Conservation (phyloP, 345 rosid species). For the Gossypium sturtianum region DNA sequence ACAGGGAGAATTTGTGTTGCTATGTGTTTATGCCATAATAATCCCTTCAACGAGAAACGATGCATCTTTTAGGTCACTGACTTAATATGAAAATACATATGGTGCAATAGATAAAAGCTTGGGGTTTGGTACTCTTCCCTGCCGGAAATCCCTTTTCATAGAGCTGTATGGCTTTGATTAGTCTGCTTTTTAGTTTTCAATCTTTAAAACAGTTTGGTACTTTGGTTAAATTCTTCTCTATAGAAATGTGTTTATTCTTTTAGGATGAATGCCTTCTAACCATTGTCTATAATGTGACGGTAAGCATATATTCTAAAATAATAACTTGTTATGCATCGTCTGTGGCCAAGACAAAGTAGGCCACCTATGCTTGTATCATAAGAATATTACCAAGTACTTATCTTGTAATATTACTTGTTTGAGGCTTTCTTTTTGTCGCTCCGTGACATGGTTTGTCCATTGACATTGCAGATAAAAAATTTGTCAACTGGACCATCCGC, state of each 20-base stretch:
- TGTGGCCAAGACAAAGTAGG: neutral
- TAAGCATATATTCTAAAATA: neutral
- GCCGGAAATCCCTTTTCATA: neutral
- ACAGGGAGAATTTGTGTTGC: neutral
- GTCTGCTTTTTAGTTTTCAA: neutral
- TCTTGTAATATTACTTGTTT: neutral
- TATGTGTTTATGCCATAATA: neutral
- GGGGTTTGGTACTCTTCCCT: neutral
- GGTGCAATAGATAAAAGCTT: conserved; percentile 5
- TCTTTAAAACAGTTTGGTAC: neutral
- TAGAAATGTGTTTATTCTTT: neutral
- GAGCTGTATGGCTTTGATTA: neutral
- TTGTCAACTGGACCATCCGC: conserved; percentile 74
- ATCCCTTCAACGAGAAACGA: neutral
- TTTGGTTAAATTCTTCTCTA: neutral
- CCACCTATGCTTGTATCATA: neutral
- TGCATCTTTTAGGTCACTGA: conserved; percentile 1
- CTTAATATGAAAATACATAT: neutral
- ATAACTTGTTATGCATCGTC: neutral
- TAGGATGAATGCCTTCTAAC: no score
- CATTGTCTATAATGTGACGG: neutral
- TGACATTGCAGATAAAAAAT: conserved; percentile 53
- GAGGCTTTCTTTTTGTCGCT: conserved; percentile 13
- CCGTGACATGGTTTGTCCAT: conserved; percentile 17
- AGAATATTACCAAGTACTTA: neutral